Conservation (phyloP, 805 yeast species). For the Lipomyces orientalis region DNA sequence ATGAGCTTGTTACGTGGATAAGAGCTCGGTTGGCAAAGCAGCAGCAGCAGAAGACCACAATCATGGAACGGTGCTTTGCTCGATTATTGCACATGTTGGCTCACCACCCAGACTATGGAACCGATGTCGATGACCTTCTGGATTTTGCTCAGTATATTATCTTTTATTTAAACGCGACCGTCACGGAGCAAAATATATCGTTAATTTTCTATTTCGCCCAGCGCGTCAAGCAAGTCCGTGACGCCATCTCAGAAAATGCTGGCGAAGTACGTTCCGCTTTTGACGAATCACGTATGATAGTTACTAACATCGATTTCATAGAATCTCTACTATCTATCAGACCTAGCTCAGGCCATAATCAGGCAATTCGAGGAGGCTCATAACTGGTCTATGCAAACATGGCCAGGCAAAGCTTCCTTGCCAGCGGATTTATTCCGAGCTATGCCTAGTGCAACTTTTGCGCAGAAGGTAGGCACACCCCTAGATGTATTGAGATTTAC, state of each 20-base stretch:
- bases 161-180: conserved; percentile 64
- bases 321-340: conserved; percentile 69
- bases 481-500: not conserved
- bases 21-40: conserved; percentile 55
- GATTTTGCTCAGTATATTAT: conserved; percentile 63
- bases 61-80: conserved; percentile 69
- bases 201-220: conserved; percentile 76
- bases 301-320: conserved; percentile 26
- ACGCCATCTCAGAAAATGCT: conserved; percentile 52
- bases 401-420: conserved; percentile 78
- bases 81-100: conserved; percentile 72
- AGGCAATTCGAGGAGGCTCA: conserved; percentile 61
- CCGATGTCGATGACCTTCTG: conserved; percentile 41
- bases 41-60: conserved; percentile 39
- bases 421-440: conserved; percentile 75
- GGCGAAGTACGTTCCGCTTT: conserved; percentile 40
- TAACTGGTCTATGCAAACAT: conserved; percentile 74
- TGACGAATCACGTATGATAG: not conserved
- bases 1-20: conserved; percentile 71
- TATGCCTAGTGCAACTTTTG: conserved; percentile 61
- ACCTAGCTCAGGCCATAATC: conserved; percentile 70
- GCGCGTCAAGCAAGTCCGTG: conserved; percentile 78
- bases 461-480: conserved; percentile 52
- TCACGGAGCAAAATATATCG: conserved; percentile 70
- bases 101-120: conserved; percentile 68